Evolutionary conservation across 176 grass and related monocot genomes (phyloP).

Genomic region (Hordeum marinum): DNA sequence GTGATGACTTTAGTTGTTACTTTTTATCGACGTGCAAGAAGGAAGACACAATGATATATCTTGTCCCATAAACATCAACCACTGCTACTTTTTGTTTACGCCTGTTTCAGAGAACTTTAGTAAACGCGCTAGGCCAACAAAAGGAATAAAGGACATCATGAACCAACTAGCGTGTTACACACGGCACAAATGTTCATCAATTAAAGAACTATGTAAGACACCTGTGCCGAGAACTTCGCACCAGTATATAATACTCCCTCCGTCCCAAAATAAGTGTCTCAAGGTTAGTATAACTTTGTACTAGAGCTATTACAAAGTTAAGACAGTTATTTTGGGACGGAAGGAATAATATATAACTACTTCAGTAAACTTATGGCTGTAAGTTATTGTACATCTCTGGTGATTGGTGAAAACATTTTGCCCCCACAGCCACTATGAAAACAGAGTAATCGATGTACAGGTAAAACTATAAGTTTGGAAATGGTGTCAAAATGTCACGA

Average conservation of each 20-base stretch:
- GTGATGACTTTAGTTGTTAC: neutral
- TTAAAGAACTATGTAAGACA: neutral
- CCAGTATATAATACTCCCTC: neutral
- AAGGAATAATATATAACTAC: neutral
- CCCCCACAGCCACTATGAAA: neutral
- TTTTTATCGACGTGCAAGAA: neutral
- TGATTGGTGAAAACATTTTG: neutral
- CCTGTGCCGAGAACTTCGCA: neutral
- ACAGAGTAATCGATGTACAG: neutral
- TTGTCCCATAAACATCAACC: neutral
- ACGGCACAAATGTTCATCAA: neutral
- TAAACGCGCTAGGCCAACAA: neutral
- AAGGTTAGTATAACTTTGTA: no score
- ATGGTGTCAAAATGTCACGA: neutral
- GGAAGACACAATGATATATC: slow-evolving; percentile 12
- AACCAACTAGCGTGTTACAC: neutral
- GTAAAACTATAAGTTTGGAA: neutral
- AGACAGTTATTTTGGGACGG: no score
- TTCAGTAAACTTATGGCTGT: neutral
- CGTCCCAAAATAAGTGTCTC: no score
- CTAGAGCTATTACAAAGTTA: no score
- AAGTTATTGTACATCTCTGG: neutral
- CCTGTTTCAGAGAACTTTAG: neutral
- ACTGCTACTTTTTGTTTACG: neutral
- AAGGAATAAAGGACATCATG: neutral